Base-by-base conservation (phyloP, 2,329 filamentous ascomycete species). In the Phialophora verrucosa region DNA sequence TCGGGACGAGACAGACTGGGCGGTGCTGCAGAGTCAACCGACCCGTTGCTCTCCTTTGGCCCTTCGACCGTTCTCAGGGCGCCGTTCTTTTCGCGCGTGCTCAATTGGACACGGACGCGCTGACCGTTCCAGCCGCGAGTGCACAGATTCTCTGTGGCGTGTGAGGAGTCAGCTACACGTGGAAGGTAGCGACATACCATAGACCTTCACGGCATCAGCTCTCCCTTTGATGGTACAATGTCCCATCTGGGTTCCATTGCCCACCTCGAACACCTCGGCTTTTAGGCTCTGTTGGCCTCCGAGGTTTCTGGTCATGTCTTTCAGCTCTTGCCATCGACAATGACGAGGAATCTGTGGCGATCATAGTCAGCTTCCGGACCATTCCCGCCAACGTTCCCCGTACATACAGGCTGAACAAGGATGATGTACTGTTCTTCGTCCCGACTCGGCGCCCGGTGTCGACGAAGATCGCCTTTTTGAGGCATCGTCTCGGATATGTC, bases 241-340 rank as follows among this genome's bases (percentile, higher is more conserved):
- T 10, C 68, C 68, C 63, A 70, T 38, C 59, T 70, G 68, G 35
- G 61, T 64, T 49, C 68, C 68, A 42, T 70, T 63, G 4, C 58
- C 32, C 17, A 63, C 53, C 35, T 56, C 59, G 56, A 70, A 70
- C 4, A 70, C 68, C 58, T 70, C 65, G 17, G 68, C 68, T 57
- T 70, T 70, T 50, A 70, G 50, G 58, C 65, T 68, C 38, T 70
- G 68, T 62, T 68, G 63, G 17, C 68, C 68, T 44, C 68, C 68
- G 4, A 68, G 59, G 20, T 49, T 61, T 51, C 68, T 42, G 5
- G 70, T 70, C 60, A 71, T 71, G 57, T 73, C 71, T 58, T 73
- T 73, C 53, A 73, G 69, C 58, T 73, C 71, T 55, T 73, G 71
- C 71, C 71, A 73, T 56, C 69, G 69, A 49, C 70, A 73, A 61